Evolutionary conservation across 305 asterid genomes (phyloP), one percentile per base, ranked within the genome.

Genomic region (Fraxinus paxiana): DNA sequence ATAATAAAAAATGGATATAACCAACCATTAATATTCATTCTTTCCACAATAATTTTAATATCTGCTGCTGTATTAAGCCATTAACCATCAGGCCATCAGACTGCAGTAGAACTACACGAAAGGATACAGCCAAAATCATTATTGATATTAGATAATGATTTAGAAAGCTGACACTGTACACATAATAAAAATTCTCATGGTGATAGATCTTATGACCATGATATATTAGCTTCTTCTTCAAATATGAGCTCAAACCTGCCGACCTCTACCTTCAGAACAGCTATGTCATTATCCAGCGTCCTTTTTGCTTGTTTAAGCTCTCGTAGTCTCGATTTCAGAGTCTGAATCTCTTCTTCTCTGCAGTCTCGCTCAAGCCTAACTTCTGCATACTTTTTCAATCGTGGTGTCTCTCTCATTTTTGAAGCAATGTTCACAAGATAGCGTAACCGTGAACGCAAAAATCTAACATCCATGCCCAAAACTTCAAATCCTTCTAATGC

Each of bases 381-480:
- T 28, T 69, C 38, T 13, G 74, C 41, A 13, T 69, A 69, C 37
- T 12, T 69, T 34, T 69, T 69, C 4, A 30, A 28, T 28, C 28
- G 41, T 13, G 20, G 37, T 0, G 41, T 10, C 38, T 30, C 74
- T 30, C 74, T 69, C 4, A 69, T 30, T 15, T 30, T 69, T 30
- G 74, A 12, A 69, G 83, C 41, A 65, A 79, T 28, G 28, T 0
- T 13, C 1, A n/a, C 7, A 51, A 83, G 76, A 37, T 76, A 69
- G 22, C 10, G 9, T 28, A 80, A 18, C 51, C 82, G 34, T 20
- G 37, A 73, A 31, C 41, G 84, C 34, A 84, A 24, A 77, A 84
- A 80, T 6, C 84, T 76, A 22, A 84, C 84, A 13, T 80, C 77
- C 72, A 84, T 37, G 34, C 84, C 84, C 54, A 76, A 71, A 3